Percentiles rank a stretch among this genome's conserved stretches.
Evolutionary conservation across 2,329 filamentous ascomycete species (phyloP).

Genomic region (Neonectria faginata): DNA sequence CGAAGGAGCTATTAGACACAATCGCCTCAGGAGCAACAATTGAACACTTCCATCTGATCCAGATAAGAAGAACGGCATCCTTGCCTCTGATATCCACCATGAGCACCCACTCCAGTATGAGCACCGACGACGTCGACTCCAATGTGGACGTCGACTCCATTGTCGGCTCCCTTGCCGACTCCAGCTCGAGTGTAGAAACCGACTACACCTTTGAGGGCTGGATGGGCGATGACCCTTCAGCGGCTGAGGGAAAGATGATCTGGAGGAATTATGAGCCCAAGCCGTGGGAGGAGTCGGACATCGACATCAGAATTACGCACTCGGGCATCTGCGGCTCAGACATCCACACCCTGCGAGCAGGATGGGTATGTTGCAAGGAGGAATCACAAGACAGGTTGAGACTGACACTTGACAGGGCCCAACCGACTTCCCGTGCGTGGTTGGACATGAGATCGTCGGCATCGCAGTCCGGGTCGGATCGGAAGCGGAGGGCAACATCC

Average conservation of each 20-base stretch:
- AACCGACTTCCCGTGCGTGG: conserved; percentile 58
- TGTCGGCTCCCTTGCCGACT: neutral
- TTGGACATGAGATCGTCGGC: conserved; percentile 76
- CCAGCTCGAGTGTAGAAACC: neutral
- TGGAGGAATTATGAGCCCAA: conserved; percentile 71
- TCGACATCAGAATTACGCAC: conserved; percentile 74
- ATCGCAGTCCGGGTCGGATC: conserved; percentile 66
- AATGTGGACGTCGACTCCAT: conserved; percentile 1
- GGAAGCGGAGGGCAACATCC: conserved; percentile 59
- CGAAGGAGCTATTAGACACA: neutral
- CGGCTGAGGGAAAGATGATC: conserved; percentile 63
- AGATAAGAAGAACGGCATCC: neutral
- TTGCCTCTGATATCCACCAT: neutral
- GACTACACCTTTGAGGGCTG: conserved; percentile 49
- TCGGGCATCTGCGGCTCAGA: conserved; percentile 75
- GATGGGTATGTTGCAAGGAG: conserved; percentile 54
- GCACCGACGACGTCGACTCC: neutral
- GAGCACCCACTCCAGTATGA: neutral
- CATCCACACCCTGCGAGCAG: conserved; percentile 68
- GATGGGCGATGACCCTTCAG: conserved; percentile 57
- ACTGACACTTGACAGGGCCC: conserved; percentile 34
- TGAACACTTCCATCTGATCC: conserved; percentile 1
- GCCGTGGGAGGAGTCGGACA: conserved; percentile 72
- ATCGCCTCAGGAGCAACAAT: conserved; percentile 5
- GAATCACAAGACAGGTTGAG: neutral